Evolutionary conservation across 192 early-diverging fungal genomes (phyloP), one percentile per base, ranked within the genome.

Genomic region (Chytriomyces hyalinus): DNA sequence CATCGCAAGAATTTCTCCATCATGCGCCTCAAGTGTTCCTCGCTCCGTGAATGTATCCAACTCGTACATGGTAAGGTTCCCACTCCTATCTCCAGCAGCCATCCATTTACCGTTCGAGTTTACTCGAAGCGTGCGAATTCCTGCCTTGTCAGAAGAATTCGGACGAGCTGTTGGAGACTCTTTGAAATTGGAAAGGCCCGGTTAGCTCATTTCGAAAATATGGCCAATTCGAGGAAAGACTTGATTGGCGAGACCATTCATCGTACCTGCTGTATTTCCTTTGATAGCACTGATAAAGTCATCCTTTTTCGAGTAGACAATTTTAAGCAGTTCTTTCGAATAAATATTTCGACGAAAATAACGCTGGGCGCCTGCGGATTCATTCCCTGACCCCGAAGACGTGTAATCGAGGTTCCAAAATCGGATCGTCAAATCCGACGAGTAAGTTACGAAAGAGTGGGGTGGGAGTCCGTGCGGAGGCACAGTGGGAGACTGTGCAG

Each of bases 361-460:
- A 9, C 77, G 67, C 1, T 48, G 45, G 0, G 50, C 68, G 13
- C 26, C 61, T 26, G 46, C 72, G 53, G 36, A 81, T 65, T 80
- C 64, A 17, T 20, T 80, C 49, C 26, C 24, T 4, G 13, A 2
- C 15, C 4, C 8, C 13, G 49, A 7, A 6, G 78, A 9, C 44
- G 46, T 50, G 49, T 77, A 77, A 63, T 92, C 90, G 43, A 93
- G 65, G 67, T 92, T 92, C 93, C 93, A 95, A 70, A 95, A 94
- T 22, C 90, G 82, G 49, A 93, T 87, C 0, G 93, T 93, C 13
- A 90, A 88, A 81, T 95, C 93, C 6, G 90, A 90, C 0, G 92
- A 93, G 60, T 90, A 92, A 11, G 93, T 92, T 2, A 84, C 80
- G 81, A 95, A 93, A 2, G 91, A 88, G 71, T 90, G 82, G 67